Conservation (phyloP, 495 filamentous ascomycete species). For the Penicillium parvum region DNA sequence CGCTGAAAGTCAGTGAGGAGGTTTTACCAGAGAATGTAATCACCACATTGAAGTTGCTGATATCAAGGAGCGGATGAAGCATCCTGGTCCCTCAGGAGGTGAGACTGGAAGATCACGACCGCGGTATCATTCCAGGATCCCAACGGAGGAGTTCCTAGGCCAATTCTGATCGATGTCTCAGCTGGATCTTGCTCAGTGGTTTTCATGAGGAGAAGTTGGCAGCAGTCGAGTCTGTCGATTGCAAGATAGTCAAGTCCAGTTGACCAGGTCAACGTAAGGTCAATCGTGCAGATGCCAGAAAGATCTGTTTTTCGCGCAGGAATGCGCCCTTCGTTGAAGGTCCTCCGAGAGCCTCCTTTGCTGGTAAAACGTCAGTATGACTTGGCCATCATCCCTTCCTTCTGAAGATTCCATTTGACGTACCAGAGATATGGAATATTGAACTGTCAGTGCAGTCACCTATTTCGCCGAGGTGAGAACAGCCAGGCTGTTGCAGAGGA, state of each 20-base stretch:
- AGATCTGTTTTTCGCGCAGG: background rate
- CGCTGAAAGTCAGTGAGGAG: background rate
- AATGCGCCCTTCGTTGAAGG: background rate
- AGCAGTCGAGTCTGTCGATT: background rate
- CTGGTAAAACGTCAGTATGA: background rate
- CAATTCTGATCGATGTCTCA: background rate
- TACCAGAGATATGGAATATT: background rate
- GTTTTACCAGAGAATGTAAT: conserved; percentile 41
- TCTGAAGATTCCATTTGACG: background rate
- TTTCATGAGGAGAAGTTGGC: background rate
- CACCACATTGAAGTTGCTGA: conserved; percentile 49
- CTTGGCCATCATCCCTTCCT: background rate
- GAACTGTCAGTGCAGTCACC: background rate
- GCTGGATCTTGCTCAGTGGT: background rate
- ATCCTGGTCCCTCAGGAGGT: conserved; percentile 17
- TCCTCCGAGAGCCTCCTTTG: background rate
- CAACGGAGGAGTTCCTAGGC: background rate
- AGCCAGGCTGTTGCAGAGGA: too few species aligned
- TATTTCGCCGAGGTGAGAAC: background rate
- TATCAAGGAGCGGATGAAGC: conserved; percentile 47
- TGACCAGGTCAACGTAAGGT: background rate
- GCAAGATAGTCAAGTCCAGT: background rate
- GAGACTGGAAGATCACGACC: background rate
- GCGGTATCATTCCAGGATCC: background rate
- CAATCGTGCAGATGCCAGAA: conserved; percentile 2